Base-by-base conservation (phyloP, 306 rosid genomes). In the Fagus crenata region DNA sequence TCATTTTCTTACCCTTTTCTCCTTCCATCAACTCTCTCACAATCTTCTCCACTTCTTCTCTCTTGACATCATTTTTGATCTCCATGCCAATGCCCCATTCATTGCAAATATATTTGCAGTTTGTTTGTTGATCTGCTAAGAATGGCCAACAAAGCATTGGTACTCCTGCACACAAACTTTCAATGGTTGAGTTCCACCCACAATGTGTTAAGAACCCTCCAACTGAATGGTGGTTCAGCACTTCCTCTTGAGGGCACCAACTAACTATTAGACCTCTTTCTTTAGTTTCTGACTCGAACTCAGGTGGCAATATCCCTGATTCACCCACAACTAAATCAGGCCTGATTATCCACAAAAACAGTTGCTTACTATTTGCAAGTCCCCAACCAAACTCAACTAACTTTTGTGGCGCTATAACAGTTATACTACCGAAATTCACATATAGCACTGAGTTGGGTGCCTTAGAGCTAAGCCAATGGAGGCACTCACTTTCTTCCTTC, bases 231-330 rank as follows among this genome's bases (percentile, higher is more conserved):
- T 73, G 68, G 36, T 73, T 28, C 7, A 73, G 54, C 1, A 73
- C 54, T 18, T 73, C 37, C 53, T 56, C 53, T 55, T 73, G 77
- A 18, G 68, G 28, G 14, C 54, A 56, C 77, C 77, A 73, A 55
- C 68, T 73, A 7, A 53, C 28, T 32, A 73, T 73, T 4, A 55
- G 8, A 1, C 77, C 53, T 13, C 54, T 73, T 73, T 55, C 77
- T 60, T 39, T 17, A 13, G 54, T 73, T 41, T 73, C 49, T 4
- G 35, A 32, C 12, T 8, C 36, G 13, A 73, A 55, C 53, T 73
- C 77, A 1, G 3, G 11, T 11, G 31, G 77, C 11, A 73, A 55
- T 55, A 41, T 39, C 1, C 28, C 12, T 1, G 32, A 22, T 41
- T 58, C 53, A 39, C 17, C 32, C 0, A 13, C 53, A 13, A 74